Conservation (phyloP, 331 rosid species). For the Ulmus americana region DNA sequence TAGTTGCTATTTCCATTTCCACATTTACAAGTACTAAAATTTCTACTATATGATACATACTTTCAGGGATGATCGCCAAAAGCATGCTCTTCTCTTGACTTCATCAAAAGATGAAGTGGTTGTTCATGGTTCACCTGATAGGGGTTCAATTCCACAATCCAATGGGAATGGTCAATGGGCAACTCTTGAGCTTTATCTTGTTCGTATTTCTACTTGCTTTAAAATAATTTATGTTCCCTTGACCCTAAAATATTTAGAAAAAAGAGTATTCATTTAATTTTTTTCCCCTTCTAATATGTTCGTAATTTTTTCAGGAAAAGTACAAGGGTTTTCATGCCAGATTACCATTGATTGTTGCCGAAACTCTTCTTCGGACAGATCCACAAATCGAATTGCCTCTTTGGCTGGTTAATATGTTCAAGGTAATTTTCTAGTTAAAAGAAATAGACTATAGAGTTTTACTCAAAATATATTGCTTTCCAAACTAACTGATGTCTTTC, state of each 20-base stretch:
- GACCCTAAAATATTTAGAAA: not conserved
- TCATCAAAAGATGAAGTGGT: conserved; percentile 54
- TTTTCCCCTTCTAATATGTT: conserved; percentile 12
- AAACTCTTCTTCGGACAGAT: conserved; percentile 76
- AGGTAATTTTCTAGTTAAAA: conserved; percentile 50
- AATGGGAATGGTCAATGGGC: conserved; percentile 57
- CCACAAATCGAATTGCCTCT: conserved; percentile 82
- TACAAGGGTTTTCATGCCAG: conserved; percentile 67
- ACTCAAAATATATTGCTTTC: not conserved
- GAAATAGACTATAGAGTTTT: not conserved
- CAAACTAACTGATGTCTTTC: not conserved
- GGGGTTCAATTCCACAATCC: conserved; percentile 38
- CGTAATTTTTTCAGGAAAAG: conserved; percentile 52
- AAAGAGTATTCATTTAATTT: not conserved
- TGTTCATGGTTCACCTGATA: conserved; percentile 54
- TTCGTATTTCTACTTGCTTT: conserved; percentile 34
- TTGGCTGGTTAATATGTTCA: conserved; percentile 85
- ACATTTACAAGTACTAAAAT: conserved; percentile 7
- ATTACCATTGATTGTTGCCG: conserved; percentile 73
- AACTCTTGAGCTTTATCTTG: conserved; percentile 80
- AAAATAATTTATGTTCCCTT: conserved; percentile 5
- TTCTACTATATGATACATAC: conserved; percentile 9
- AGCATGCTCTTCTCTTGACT: conserved; percentile 51
- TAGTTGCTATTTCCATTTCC: conserved; percentile 5
- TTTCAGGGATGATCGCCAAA: conserved; percentile 47